Percentiles rank a stretch among this genome's conserved stretches.
These are phyloP conservation scores for Scenedesmus sp. DNA, from an alignment of 163 green algal species.

Conservation along the genomic window DNA sequence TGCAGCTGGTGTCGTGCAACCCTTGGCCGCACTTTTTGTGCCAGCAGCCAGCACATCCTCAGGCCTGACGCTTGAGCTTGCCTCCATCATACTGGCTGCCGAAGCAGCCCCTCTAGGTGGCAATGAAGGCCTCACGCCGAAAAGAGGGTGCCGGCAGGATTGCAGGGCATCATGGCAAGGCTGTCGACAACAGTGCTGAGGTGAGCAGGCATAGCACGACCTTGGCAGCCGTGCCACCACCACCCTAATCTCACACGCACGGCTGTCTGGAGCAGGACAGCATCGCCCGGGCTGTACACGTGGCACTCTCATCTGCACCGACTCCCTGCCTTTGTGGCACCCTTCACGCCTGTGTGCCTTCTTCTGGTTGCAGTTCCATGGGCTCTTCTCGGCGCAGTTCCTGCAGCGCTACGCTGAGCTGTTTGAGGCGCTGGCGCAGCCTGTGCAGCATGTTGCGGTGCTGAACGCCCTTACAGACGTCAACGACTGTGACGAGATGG, in stretches of 20 bases:
- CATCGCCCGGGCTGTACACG: not conserved
- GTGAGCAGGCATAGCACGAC: not conserved
- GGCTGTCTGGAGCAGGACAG: not conserved
- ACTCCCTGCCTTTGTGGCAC: not conserved
- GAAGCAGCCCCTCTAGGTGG: not conserved
- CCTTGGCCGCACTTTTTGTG: not conserved
- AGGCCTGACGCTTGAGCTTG: not conserved
- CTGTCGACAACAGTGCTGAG: constrained; percentile 28
- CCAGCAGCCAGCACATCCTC: not conserved
- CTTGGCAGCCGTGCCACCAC: not conserved
- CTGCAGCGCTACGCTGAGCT: constrained; percentile 42
- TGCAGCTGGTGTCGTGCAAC: not conserved
- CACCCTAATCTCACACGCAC: not conserved
- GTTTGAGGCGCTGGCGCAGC: constrained; percentile 45
- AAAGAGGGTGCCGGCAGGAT: not conserved
- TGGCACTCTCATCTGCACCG: too few relatives aligned
- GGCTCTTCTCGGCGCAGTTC: constrained; percentile 31
- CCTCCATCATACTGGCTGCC: not conserved
- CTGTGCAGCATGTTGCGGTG: constrained; percentile 51
- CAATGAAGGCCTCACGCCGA: not conserved
- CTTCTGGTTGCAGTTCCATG: constrained; percentile 35
- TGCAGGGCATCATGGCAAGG: not conserved
- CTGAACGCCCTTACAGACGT: constrained; percentile 32
- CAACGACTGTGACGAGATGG: constrained; percentile 28
- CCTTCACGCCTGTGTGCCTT: not conserved